phyloP scores from a whole-genome alignment of 164 flowering plant species.

The Nymphaea thermarum region DNA sequence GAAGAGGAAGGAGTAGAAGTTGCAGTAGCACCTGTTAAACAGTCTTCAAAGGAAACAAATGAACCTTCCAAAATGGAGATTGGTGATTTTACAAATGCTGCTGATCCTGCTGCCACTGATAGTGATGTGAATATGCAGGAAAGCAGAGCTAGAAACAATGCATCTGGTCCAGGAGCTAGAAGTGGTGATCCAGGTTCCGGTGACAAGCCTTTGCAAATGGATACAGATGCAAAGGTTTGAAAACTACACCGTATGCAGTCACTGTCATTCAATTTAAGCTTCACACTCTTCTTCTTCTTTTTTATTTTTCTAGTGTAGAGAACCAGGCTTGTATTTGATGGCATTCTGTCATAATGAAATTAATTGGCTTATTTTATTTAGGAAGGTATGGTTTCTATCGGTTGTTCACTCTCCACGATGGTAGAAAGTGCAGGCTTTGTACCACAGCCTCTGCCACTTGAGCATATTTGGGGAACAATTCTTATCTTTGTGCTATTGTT shows the following conservation, averaged over 20 bases:
- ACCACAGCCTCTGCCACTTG: too few species aligned
- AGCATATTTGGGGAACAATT: too few species aligned
- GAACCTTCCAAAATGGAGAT: constrained; percentile 71
- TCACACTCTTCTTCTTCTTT: too few species aligned
- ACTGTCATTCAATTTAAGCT: too few species aligned
- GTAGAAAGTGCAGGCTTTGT: too few species aligned
- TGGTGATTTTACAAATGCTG: constrained; percentile 37
- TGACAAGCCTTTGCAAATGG: constrained; percentile 74
- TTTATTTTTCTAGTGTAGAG: too few species aligned
- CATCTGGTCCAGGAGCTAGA: constrained; percentile 23
- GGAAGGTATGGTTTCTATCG: too few species aligned
- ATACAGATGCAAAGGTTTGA: constrained; percentile 66
- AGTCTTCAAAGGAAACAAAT: constrained; percentile 21
- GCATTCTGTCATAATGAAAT: too few species aligned
- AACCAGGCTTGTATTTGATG: too few species aligned
- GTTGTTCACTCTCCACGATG: too few species aligned
- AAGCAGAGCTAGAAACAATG: constrained; percentile 36
- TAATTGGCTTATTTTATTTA: too few species aligned
- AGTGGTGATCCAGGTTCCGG: constrained; percentile 67
- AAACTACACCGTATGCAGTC: neutral
- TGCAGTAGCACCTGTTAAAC: constrained; percentile 44
- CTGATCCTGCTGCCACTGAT: constrained; percentile 31
- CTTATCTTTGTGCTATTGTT: too few species aligned
- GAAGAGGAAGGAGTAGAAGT: constrained; percentile 83
- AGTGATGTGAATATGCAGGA: constrained; percentile 71